These are phyloP conservation scores for Hysterium pulicare DNA, from an alignment of 2,329 filamentous ascomycete species.

Conservation along the genomic window DNA sequence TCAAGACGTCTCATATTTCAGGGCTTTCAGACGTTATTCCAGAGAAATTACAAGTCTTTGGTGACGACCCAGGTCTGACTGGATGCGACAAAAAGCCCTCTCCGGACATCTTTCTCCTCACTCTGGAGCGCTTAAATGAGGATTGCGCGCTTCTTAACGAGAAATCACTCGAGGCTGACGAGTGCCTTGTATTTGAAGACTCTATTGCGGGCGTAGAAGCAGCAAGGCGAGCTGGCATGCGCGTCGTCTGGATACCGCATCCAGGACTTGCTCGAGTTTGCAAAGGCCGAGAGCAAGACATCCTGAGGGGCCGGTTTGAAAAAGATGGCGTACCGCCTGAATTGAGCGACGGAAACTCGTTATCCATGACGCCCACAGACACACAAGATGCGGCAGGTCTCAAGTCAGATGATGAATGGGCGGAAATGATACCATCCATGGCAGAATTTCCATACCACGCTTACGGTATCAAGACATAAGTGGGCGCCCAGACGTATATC, in stretches of 20 bases:
- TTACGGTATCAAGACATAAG: no score
- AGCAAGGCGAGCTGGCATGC: conserved; percentile 87
- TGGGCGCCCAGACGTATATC: no score
- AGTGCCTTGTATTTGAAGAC: conserved; percentile 96
- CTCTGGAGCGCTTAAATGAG: conserved; percentile 79
- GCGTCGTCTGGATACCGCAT: conserved; percentile 90
- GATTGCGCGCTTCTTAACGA: conserved; percentile 59
- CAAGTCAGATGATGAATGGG: no score
- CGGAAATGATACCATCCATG: no score
- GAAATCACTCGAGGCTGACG: conserved; percentile 68
- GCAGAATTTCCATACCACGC: no score
- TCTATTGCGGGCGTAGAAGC: conserved; percentile 90
- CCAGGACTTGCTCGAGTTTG: conserved; percentile 73
- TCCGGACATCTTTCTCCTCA: conserved; percentile 90
- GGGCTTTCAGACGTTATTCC: conserved; percentile 53
- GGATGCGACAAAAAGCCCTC: conserved; percentile 86
- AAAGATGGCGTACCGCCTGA: no score
- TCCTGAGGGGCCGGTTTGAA: conserved; percentile 90
- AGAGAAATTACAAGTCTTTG: conserved; percentile 72
- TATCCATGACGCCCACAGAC: no score
- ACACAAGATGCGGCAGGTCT: no score
- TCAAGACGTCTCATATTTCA: conserved; percentile 65
- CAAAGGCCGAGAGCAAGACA: conserved; percentile 69
- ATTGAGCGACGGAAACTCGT: no score
- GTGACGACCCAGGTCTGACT: conserved; percentile 77